Evolutionary conservation across 208 protist genomes (phyloP), one percentile per base, ranked within the genome.

Genomic region (Strigomonas galati): DNA sequence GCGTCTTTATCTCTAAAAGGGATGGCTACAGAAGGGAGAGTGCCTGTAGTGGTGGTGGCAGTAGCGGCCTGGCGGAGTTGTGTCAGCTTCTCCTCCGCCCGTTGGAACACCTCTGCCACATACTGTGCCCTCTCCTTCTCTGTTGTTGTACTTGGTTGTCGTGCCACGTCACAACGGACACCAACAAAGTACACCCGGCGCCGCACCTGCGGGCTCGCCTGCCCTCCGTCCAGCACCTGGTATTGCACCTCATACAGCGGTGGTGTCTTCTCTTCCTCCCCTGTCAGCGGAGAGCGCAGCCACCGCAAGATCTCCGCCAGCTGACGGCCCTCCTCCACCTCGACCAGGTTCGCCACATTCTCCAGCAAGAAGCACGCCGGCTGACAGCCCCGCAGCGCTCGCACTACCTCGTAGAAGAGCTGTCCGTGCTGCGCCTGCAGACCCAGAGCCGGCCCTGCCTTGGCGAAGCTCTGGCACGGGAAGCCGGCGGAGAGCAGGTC

Each of bases 381-480:
- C 21, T 31, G 61, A 0, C 74, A 64, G 1, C 62, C 69, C 2
- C 63, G 67, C 65, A 93, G 60, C 10, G 91, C 76, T 6, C 91
- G 85, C 24, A 91, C 64, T 23, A 96, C 76, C 65, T 96, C 80
- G 32, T 78, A 84, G 67, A 92, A 96, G 26, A 96, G 76, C 61
- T 65, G 72, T 10, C 90, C 90, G 21, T 88, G 81, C 6, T 65
- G 58, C 19, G 78, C 74, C 53, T 67, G 28, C 40, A 96, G 55
- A 5, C 90, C 87, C 0, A 30, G 52, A 1, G 82, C 72, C 7
- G 71, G 64, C 24, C 85, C 85, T 31, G 78, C 69, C 52, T 86
- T 86, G 58, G 80, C 71, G 61, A 95, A 95, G 65, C 84, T 84
- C 73, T 96, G 87, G 62, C 90, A 93, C 1, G 90, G 87, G 62